A percentile compares a stretch with the other conserved stretches of the same genome.
Evolutionary conservation across 2,329 filamentous ascomycete genomes (phyloP).

Genomic region (Trichoderma simmonsii): DNA sequence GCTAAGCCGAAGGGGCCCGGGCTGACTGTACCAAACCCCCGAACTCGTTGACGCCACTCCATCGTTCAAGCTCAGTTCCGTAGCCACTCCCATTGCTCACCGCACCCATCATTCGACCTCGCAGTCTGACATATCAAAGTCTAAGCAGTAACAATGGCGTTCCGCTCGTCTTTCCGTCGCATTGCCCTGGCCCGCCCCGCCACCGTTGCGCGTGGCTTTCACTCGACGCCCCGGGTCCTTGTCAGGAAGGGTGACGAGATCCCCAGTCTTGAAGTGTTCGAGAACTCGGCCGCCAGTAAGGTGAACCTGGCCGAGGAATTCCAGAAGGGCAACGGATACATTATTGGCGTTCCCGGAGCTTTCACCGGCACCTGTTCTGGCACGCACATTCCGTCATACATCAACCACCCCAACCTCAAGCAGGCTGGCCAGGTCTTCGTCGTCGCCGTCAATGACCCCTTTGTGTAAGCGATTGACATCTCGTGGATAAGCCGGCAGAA

Average conservation of each 20-base stretch:
- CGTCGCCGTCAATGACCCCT: slow-evolving; percentile 88
- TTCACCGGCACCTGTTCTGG: slow-evolving; percentile 60
- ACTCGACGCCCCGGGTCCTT: slow-evolving; percentile 57
- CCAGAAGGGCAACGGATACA: slow-evolving; percentile 66
- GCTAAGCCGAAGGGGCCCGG: slow-evolving; percentile 8
- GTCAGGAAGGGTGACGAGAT: slow-evolving; percentile 79
- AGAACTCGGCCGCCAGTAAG: slow-evolving; percentile 87
- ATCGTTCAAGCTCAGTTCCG: background rate
- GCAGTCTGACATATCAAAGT: background rate
- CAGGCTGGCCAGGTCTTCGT: slow-evolving; percentile 83
- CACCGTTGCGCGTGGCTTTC: slow-evolving; percentile 50
- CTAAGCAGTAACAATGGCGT: slow-evolving; percentile 32
- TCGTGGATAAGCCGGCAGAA: background rate
- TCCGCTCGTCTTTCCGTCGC: slow-evolving; percentile 36
- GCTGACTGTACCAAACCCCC: slow-evolving; percentile 9
- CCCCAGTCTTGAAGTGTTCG: slow-evolving; percentile 72
- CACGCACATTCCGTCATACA: slow-evolving; percentile 79
- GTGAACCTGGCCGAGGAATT: slow-evolving; percentile 82
- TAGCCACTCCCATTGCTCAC: background rate
- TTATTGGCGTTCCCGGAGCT: slow-evolving; percentile 81
- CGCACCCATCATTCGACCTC: background rate
- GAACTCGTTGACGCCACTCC: slow-evolving; percentile 13
- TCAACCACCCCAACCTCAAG: slow-evolving; percentile 74
- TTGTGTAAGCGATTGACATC: slow-evolving; percentile 64
- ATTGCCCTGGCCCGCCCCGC: slow-evolving; percentile 32